Evolutionary conservation across 176 grass and related monocot genomes (phyloP), one percentile per base, ranked within the genome.

Genomic region (Themeda triandra): DNA sequence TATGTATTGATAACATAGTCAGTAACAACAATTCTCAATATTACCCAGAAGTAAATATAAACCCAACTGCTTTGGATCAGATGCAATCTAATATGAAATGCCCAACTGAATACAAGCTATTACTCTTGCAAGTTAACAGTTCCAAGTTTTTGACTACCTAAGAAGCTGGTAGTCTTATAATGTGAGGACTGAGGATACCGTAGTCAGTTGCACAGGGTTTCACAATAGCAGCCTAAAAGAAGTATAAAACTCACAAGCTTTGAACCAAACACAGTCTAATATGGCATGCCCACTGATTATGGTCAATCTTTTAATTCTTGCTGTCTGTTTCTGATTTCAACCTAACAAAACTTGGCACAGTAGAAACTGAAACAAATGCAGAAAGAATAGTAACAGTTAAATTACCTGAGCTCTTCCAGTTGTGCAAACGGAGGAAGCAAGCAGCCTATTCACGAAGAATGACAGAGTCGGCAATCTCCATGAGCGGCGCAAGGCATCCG

Each of bases 401-500:
- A 30, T 87, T 87, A 91, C 81, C 87, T 87, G 79, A 62, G 67
- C 58, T 27, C 39, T 73, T 86, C 67, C 44, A 86, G 46, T 40
- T 86, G 73, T 58, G 77, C 66, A 67, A 82, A 30, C 72, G 36
- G 32, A 12, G 72, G 17, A 17, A 40, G 1, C 41, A 25, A 51
- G 23, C 15, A 42, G 76, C 19, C 86, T 92, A 99, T 82, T 94
- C 91, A 44, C 86, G 91, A 19, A 98, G 87, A 76, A 98, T 93
- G 77, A 98, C 85, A 2, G 87, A 80, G 53, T 95, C 81, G 1
- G 91, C 91, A 5, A 98, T 93, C 67, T 90, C 54, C 87, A 98
- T 88, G 33, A 98, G 66, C 2, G 93, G 93, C 23, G 12, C 45
- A 39, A 98, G 89, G 81, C 91, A 86, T 6, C 78, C 83, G 0